phyloP scores from a whole-genome alignment of 345 rosid species.

The Eucalyptus cloeziana region DNA sequence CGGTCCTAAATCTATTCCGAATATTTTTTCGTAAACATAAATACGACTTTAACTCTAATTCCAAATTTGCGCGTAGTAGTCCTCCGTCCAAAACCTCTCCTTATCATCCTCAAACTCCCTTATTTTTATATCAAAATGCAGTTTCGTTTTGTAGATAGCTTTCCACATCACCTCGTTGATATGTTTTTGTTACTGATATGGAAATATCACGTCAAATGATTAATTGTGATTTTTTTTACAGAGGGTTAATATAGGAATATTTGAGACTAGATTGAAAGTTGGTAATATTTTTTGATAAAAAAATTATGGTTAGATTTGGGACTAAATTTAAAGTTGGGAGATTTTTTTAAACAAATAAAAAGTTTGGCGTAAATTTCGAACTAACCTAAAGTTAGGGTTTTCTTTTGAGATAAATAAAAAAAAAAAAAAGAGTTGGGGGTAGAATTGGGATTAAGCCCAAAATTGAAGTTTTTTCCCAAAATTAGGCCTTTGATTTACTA shows the following conservation, averaged over 20 bases:
- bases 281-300: background rate
- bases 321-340: background rate
- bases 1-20: too few species aligned
- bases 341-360: too few species aligned
- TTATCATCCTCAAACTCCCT: background rate
- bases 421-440: background rate
- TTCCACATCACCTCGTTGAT: background rate
- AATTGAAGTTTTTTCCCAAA: too few species aligned
- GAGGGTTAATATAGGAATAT: background rate
- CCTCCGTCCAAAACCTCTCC: background rate
- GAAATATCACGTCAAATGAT: background rate
- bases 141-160: background rate
- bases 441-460: background rate
- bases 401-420: background rate
- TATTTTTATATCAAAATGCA: background rate
- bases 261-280: background rate
- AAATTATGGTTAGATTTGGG: background rate
- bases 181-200: background rate
- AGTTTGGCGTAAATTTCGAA: background rate
- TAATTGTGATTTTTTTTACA: background rate
- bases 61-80: background rate
- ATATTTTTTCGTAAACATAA: too few species aligned
- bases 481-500: background rate
- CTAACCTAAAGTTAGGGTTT: background rate
- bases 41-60: too few species aligned